Percentiles rank a stretch among this genome's conserved stretches.
Evolutionary conservation across 2,329 filamentous ascomycete species (phyloP).

Genomic region (Thelonectria blattea): DNA sequence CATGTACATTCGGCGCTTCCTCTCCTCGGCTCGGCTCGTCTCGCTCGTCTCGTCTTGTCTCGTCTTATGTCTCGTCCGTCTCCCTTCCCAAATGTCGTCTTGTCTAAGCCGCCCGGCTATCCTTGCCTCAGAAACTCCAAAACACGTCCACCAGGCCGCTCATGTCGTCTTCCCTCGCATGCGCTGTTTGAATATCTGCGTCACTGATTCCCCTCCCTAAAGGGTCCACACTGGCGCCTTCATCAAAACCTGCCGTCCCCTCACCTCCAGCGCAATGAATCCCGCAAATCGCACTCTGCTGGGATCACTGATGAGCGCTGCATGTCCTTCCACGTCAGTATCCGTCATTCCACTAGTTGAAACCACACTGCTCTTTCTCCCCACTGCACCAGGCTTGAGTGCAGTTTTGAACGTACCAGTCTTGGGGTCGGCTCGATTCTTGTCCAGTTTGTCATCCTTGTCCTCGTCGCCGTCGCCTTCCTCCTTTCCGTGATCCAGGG

Average conservation of each 20-base stretch:
- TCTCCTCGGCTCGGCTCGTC: not conserved
- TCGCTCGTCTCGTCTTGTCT: not conserved
- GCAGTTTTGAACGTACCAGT: conserved; percentile 50
- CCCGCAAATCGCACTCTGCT: conserved; percentile 75
- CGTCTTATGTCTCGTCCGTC: not conserved
- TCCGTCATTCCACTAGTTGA: conserved; percentile 37
- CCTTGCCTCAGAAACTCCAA: conserved; percentile 14
- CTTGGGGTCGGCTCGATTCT: conserved; percentile 50
- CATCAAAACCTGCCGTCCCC: conserved; percentile 74
- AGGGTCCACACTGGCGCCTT: conserved; percentile 78
- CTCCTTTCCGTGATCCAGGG: conserved; percentile 57
- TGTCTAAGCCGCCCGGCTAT: conserved; percentile 5
- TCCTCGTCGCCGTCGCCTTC: conserved; percentile 52
- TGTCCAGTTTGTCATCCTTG: conserved; percentile 46
- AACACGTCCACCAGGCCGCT: conserved; percentile 7
- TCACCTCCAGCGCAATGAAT: conserved; percentile 76
- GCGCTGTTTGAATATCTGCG: conserved; percentile 1
- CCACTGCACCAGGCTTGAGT: conserved; percentile 21
- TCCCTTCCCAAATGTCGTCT: not conserved
- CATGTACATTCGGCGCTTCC: conserved; percentile 12
- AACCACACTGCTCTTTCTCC: conserved; percentile 36
- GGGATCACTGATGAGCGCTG: conserved; percentile 52
- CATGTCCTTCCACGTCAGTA: conserved; percentile 49
- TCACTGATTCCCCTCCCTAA: conserved; percentile 13
- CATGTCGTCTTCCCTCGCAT: conserved; percentile 4